A percentile compares a stretch with the other conserved stretches of the same genome.
Evolutionary conservation across 805 yeast genomes (phyloP).

Genomic region (Starmerella cellae): DNA sequence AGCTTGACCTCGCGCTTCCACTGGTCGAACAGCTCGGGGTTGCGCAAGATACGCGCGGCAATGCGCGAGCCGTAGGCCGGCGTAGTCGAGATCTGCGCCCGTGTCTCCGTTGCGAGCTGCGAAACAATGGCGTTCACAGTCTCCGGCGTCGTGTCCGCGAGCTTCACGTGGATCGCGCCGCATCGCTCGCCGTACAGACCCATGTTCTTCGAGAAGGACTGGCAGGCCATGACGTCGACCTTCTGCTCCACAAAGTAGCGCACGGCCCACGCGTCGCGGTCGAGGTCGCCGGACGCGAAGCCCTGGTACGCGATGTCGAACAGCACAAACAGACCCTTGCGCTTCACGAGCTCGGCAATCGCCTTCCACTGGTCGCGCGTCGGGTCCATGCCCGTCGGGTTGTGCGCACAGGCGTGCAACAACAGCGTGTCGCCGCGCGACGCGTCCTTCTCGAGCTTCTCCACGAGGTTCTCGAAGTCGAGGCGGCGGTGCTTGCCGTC

Average conservation of each 20-base stretch:
- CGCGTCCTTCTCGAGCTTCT: slow-evolving; percentile 45
- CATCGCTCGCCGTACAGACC: slow-evolving; percentile 86
- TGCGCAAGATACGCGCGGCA: slow-evolving; percentile 59
- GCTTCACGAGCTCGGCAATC: slow-evolving; percentile 50
- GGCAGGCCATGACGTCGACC: slow-evolving; percentile 45
- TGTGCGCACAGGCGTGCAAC: slow-evolving; percentile 91
- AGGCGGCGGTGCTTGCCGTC: slow-evolving; percentile 54
- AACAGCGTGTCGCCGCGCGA: slow-evolving; percentile 66
- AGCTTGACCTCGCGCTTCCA: slow-evolving; percentile 77
- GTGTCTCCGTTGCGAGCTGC: slow-evolving; percentile 60
- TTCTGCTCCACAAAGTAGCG: slow-evolving; percentile 34
- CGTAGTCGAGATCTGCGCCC: slow-evolving; percentile 84
- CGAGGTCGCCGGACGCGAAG: slow-evolving; percentile 73
- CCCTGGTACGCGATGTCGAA: slow-evolving; percentile 97
- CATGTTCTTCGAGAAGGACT: slow-evolving; percentile 88
- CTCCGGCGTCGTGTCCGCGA: slow-evolving; percentile 32
- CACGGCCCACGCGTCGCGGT: slow-evolving; percentile 51
- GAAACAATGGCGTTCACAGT: slow-evolving; percentile 43
- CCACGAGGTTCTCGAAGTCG: slow-evolving; percentile 55
- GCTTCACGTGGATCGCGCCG: slow-evolving; percentile 58
- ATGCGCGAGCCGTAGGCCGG: slow-evolving; percentile 94
- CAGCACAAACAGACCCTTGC: slow-evolving; percentile 56
- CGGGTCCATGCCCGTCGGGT: slow-evolving; percentile 94
- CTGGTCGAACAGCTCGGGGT: slow-evolving; percentile 52
- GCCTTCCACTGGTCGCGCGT: slow-evolving; percentile 65